A percentile compares a stretch with the other conserved stretches of the same genome.
These are phyloP conservation scores for Candida peoriensis DNA, from an alignment of 805 yeast genomes.

Conservation along the genomic window DNA sequence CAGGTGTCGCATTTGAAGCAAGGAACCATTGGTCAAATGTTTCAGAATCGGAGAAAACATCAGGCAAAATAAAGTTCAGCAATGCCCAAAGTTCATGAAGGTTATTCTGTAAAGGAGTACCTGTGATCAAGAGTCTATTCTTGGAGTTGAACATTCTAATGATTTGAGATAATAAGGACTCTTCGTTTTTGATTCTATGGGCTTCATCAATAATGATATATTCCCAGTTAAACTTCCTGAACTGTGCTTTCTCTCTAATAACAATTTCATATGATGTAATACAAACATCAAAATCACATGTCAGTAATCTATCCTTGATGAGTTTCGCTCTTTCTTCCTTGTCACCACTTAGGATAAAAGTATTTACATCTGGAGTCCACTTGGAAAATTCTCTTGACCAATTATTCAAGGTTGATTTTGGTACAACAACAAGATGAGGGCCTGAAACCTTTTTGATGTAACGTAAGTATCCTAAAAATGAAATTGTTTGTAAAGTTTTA, in stretches of 20 bases:
- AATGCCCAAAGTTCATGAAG: constrained; percentile 80
- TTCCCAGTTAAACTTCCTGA: constrained; percentile 68
- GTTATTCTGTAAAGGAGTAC: constrained; percentile 79
- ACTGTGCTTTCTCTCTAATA: constrained; percentile 63
- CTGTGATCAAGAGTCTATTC: constrained; percentile 69
- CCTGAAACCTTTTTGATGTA: constrained; percentile 56
- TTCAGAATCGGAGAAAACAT: constrained; percentile 67
- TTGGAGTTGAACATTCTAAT: constrained; percentile 67
- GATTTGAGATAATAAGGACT: constrained; percentile 57
- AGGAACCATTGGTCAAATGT: constrained; percentile 74
- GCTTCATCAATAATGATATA: constrained; percentile 80
- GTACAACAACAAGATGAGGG: constrained; percentile 73
- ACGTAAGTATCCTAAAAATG: constrained; percentile 62
- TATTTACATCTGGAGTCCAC: constrained; percentile 78
- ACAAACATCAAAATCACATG: constrained; percentile 68
- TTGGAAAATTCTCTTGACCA: constrained; percentile 73
- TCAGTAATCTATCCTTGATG: constrained; percentile 42
- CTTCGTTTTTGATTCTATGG: constrained; percentile 73
- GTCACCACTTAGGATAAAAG: constrained; percentile 68
- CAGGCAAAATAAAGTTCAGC: constrained; percentile 71
- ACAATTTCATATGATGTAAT: constrained; percentile 65
- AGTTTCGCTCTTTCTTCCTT: constrained; percentile 58
- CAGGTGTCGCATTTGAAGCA: constrained; percentile 26
- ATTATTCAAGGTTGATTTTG: constrained; percentile 75
- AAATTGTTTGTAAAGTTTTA: constrained; percentile 74